A percentile compares a stretch with the other conserved stretches of the same genome.
Conservation (phyloP, 192 early-diverging fungal genomes). For the Podila horticola region DNA sequence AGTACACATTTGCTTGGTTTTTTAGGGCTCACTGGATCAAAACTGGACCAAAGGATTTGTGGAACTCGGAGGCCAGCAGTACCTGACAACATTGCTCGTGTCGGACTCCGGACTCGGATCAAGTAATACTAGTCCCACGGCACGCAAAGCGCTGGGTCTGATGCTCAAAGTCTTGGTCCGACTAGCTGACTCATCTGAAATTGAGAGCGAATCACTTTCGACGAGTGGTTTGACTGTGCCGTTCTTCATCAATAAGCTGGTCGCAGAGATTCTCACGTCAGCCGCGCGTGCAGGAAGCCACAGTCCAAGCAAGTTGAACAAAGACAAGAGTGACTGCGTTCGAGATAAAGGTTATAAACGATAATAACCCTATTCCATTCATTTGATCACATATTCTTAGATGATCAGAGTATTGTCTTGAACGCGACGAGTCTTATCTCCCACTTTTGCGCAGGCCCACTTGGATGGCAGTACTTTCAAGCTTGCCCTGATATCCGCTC, state of each 20-base stretch:
- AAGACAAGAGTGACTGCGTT: background rate
- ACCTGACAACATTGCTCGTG: conserved; percentile 44
- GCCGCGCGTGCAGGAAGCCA: conserved; percentile 28
- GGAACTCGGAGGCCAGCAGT: conserved; percentile 50
- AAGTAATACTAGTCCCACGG: conserved; percentile 10
- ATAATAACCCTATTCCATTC: background rate
- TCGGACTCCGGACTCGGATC: conserved; percentile 37
- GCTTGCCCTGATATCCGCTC: conserved; percentile 32
- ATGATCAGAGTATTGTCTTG: conserved; percentile 46
- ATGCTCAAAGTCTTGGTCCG: conserved; percentile 48
- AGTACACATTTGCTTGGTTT: background rate
- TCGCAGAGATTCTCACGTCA: conserved; percentile 38
- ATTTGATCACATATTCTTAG: conserved; percentile 7
- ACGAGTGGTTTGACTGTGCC: conserved; percentile 23
- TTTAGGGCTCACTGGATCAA: conserved; percentile 24
- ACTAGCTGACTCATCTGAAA: conserved; percentile 14
- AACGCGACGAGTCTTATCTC: conserved; percentile 46
- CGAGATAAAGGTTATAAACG: background rate
- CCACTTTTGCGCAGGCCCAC: conserved; percentile 32
- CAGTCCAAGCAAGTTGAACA: conserved; percentile 9
- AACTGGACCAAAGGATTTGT: conserved; percentile 51
- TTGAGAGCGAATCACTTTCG: conserved; percentile 4
- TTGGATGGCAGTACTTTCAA: conserved; percentile 41
- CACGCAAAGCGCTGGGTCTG: conserved; percentile 34
- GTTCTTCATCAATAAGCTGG: conserved; percentile 32